phyloP scores from a whole-genome alignment of 83 land plant species.

The Thuja plicata region DNA sequence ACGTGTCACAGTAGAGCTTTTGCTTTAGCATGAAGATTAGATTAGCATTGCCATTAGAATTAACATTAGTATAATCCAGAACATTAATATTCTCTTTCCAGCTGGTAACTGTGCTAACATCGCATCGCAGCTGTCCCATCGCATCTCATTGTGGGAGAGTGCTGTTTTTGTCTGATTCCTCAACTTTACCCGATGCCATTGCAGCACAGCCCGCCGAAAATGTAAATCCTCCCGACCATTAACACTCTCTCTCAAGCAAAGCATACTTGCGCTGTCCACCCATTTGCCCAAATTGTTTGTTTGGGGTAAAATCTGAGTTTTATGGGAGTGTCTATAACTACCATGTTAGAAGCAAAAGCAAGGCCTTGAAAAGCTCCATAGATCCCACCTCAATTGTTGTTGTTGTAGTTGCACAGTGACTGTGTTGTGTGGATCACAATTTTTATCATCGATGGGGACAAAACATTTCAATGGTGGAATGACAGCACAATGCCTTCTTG shows the following conservation, averaged over 20 bases:
- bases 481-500: background rate
- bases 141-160: too few relatives aligned
- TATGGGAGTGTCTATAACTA: background rate
- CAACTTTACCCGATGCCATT: background rate
- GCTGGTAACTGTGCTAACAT: too few relatives aligned
- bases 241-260: background rate
- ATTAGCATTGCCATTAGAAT: too few relatives aligned
- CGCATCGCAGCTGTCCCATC: too few relatives aligned
- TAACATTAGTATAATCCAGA: too few relatives aligned
- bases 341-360: background rate
- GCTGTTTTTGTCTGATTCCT: constrained; percentile 1
- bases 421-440: background rate
- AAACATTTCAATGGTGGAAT: background rate
- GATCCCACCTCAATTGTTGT: background rate
- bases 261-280: background rate
- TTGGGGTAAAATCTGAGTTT: background rate
- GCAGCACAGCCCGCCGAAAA: background rate
- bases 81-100: too few relatives aligned
- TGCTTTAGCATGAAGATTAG: too few relatives aligned
- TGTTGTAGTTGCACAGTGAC: background rate
- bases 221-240: background rate
- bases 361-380: background rate
- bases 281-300: background rate
- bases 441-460: background rate
- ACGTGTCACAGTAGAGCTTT: too few relatives aligned